Evolutionary conservation across 2,329 filamentous ascomycete species (phyloP).

Genomic region (Apiospora aurea): DNA sequence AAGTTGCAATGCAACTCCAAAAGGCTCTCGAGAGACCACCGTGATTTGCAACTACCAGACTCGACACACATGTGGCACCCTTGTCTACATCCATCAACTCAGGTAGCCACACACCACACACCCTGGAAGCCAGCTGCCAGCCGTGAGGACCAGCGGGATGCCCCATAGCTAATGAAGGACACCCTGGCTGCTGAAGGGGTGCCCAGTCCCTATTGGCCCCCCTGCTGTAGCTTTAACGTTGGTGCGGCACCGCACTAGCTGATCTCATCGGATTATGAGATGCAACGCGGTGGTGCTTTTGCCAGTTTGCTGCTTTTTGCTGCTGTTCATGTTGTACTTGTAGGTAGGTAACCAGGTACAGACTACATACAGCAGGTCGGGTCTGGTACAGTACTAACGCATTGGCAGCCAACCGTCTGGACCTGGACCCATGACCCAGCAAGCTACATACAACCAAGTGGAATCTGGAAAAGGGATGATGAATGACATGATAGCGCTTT

Average conservation of each 20-base stretch:
- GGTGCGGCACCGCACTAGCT: neutral
- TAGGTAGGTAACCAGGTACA: too few relatives aligned
- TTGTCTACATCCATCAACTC: neutral
- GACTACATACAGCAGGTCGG: too few relatives aligned
- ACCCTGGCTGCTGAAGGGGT: slow-evolving; percentile 2
- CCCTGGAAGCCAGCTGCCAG: neutral
- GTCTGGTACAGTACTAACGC: neutral
- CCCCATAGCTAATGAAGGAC: slow-evolving; percentile 14
- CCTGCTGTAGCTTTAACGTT: slow-evolving; percentile 4
- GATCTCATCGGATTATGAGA: slow-evolving; percentile 20
- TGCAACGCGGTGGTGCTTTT: slow-evolving; percentile 2
- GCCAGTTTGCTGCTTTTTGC: neutral
- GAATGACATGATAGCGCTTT: slow-evolving; percentile 14
- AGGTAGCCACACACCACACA: neutral
- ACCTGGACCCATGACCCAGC: slow-evolving; percentile 12
- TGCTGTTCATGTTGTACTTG: too few relatives aligned
- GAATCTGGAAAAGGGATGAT: slow-evolving; percentile 13
- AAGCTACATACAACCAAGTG: slow-evolving; percentile 7
- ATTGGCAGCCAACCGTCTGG: neutral
- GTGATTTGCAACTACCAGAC: slow-evolving; percentile 20
- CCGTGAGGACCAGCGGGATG: neutral
- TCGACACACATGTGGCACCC: slow-evolving; percentile 10
- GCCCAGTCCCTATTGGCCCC: neutral
- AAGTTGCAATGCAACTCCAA: slow-evolving; percentile 7
- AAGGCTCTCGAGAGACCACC: slow-evolving; percentile 1